Base-by-base conservation (phyloP, 2,329 filamentous ascomycete species). In the Epichloe hybrida region DNA sequence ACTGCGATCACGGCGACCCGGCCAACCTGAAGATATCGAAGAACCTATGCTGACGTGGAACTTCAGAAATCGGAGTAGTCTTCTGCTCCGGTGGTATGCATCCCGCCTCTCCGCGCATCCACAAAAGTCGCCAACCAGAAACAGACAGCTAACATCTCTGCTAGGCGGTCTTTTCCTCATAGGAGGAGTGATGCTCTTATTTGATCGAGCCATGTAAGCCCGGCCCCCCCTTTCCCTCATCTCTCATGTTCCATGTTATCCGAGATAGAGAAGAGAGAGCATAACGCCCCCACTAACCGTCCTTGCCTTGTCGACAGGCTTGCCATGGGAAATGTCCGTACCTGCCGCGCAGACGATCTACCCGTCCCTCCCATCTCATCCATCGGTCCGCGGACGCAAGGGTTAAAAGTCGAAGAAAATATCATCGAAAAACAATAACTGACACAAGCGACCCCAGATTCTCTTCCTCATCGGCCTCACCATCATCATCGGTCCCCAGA, bases 381-480 rank as follows among this genome's bases (percentile, higher is more conserved):
- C 31, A 31, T 31, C 31, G 8, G 31, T 31, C 31, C 31, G 31
- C 31, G 31, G 7, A 31, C 31, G 9, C 31, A 31, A 31, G 12
- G 12, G 12, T 20, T 4, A n/a, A 52, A 52, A 52, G 53, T 48
- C 51, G 50, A 49, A 49, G 20, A 38, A 9, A 4, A 31, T 4
- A 31, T 11, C 31, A 31, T 31, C 31, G 31, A 13, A 47, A 40
- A n/a, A n/a, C 17, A 52, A 39, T 17, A 54, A 54, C 52, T 55
- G 48, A 54, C 49, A 44, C 52, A 52, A 52, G 45, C 46, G 45
- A 20, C 3, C 27, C n/a, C 53, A 95, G 88, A 94, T 98, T 68
- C 88, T 98, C 67, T 97, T 98, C 76, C 81, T 98, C 50, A 88
- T 95, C 72, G 93, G 93, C 66, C 81, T 98, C 27, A 95, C 90